Evolutionary conservation across 2,329 filamentous ascomycete genomes (phyloP), one percentile per base, ranked within the genome.

Genomic region (Huntiella abstrusa): DNA sequence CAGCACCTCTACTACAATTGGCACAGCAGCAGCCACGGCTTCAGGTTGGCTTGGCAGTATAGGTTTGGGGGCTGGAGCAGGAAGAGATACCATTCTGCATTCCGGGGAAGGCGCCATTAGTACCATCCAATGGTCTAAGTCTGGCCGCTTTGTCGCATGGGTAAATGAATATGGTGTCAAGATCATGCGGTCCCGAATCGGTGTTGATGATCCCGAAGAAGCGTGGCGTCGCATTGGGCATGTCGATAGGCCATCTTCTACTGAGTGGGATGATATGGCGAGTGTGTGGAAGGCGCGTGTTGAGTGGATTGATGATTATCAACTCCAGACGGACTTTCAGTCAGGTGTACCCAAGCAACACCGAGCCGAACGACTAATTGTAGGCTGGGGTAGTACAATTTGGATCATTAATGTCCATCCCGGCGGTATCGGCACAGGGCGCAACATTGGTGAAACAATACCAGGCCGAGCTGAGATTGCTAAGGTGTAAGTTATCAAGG

Each of bases 111-210:
- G 91, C 3, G 75, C 77, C 2, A 91, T 98, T 52, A 88, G 77
- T 58, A 82, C 79, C 3, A 91, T 98, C 57, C 88, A 92, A 60
- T 98, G 88, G 86, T 96, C 88, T 0, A 60, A 88, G 36, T 88
- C 85, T 0, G 88, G 91, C 1, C 91, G 82, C 62, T 96, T 87
- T 56, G 82, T 95, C 1, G 83, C 79, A 0, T 98, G 91, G 91
- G 71, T 93, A 36, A 98, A 96, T 56, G 91, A 98, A 61, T 81
- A 92, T 56, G 91, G 91, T 3, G 92, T 96, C 58, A 95, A 95
- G 60, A 91, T 98, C 51, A 96, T 96, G 87, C 76, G 91, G 34
- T 85, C 85, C 4, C 76, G 87, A 54, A 69, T 95, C 4, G 84
- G 92, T 4, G 81, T 93, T 56, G 44, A 41, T 13, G 41, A 45